Conservation (phyloP, 805 yeast species). For the Cyberlindnera euphorbiiphila region DNA sequence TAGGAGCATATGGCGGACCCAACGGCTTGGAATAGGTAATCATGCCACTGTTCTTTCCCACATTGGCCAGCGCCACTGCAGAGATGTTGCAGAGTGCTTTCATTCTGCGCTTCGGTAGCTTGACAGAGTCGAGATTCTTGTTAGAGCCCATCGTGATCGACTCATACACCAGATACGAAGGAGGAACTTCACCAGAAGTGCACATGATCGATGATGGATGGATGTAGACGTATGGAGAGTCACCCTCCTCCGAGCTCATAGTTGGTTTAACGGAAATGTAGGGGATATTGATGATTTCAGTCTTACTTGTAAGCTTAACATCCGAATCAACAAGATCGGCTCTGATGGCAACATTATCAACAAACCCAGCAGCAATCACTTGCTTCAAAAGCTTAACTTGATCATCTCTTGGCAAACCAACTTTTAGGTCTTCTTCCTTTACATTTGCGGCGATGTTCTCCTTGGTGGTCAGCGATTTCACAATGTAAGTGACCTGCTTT, state of each 20-base stretch:
- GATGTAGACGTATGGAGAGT: slow-evolving; percentile 62
- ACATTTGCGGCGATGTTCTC: slow-evolving; percentile 53
- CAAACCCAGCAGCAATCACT: slow-evolving; percentile 87
- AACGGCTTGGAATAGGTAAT: slow-evolving; percentile 86
- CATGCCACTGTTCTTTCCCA: slow-evolving; percentile 69
- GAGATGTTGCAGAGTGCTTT: slow-evolving; percentile 71
- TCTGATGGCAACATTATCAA: slow-evolving; percentile 86
- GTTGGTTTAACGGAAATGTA: slow-evolving; percentile 51
- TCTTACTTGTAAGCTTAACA: slow-evolving; percentile 51
- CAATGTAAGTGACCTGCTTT: slow-evolving; percentile 72
- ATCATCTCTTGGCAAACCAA: slow-evolving; percentile 61
- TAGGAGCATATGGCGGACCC: slow-evolving; percentile 87
- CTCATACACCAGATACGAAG: slow-evolving; percentile 72
- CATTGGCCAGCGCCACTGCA: slow-evolving; percentile 71
- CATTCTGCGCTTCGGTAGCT: slow-evolving; percentile 55
- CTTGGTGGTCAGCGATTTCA: slow-evolving; percentile 57
- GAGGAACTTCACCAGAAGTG: slow-evolving; percentile 64
- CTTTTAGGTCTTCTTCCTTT: slow-evolving; percentile 41
- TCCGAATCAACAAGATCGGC: slow-evolving; percentile 72
- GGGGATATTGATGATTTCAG: slow-evolving; percentile 57
- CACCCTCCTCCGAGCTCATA: slow-evolving; percentile 31
- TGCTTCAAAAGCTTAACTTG: slow-evolving; percentile 84
- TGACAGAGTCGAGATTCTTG: slow-evolving; percentile 38
- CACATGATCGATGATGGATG: slow-evolving; percentile 74
- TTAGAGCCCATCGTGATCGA: slow-evolving; percentile 55